Percentiles rank a stretch among this genome's conserved stretches.
Evolutionary conservation across 2,329 filamentous ascomycete species (phyloP).

Genomic region (Acrocalymma vagum): DNA sequence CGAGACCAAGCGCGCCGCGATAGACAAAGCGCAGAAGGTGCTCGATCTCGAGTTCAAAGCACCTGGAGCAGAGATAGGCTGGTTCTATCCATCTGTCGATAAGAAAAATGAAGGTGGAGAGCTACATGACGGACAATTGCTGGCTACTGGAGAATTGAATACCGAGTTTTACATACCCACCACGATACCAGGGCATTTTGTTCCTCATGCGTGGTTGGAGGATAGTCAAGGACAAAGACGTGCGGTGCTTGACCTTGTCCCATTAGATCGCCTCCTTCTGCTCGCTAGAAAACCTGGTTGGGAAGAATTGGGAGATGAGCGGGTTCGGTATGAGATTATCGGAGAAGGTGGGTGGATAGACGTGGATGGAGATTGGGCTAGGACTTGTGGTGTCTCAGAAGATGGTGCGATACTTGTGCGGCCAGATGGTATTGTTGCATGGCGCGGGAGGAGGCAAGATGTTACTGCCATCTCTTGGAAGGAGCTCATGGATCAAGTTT

Average conservation of each 20-base stretch:
- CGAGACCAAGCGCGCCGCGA: neutral
- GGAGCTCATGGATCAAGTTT: conserved; percentile 36
- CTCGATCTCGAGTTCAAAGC: conserved; percentile 47
- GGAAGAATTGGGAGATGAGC: neutral
- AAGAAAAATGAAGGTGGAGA: conserved; percentile 21
- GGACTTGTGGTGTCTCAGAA: conserved; percentile 12
- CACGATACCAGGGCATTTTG: conserved; percentile 41
- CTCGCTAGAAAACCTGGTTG: neutral
- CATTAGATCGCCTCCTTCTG: neutral
- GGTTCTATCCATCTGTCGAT: conserved; percentile 43
- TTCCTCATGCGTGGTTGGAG: conserved; percentile 41
- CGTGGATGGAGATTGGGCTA: conserved; percentile 22
- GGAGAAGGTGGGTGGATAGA: conserved; percentile 15
- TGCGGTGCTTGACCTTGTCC: neutral
- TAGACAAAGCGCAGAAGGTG: conserved; percentile 30
- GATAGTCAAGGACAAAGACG: conserved; percentile 6
- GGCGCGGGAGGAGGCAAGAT: too few relatives aligned
- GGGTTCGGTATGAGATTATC: neutral
- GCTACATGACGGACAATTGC: conserved; percentile 31
- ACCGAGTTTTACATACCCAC: conserved; percentile 25
- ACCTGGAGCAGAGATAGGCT: conserved; percentile 42
- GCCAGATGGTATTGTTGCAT: conserved; percentile 43
- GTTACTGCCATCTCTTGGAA: too few relatives aligned
- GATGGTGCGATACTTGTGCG: conserved; percentile 38
- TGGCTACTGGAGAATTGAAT: conserved; percentile 6